phyloP scores from a whole-genome alignment of 2,329 filamentous ascomycete species.

The Colletotrichum eleusines region DNA sequence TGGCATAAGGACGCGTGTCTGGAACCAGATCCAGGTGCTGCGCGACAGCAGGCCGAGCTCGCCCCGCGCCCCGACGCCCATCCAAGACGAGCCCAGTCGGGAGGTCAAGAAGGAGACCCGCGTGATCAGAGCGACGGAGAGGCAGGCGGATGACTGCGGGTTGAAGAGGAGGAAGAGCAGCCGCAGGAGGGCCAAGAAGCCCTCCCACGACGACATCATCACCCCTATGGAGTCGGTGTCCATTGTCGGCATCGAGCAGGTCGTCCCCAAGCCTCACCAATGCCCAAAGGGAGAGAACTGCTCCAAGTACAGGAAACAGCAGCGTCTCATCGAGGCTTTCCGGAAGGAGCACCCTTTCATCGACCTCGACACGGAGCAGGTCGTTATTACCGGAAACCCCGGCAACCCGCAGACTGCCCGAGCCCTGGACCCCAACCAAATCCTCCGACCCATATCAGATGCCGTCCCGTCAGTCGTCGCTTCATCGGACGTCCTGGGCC shows the following conservation, averaged over 20 bases:
- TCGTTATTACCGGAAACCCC: conserved; percentile 83
- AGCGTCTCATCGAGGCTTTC: conserved; percentile 80
- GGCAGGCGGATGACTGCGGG: conserved; percentile 53
- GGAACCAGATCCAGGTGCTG: conserved; percentile 82
- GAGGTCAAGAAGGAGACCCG: conserved; percentile 59
- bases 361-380: conserved; percentile 72
- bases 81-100: conserved; percentile 69
- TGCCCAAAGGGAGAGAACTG: conserved; percentile 91
- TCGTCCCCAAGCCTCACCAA: conserved; percentile 84
- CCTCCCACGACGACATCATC: conserved; percentile 72
- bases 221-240: conserved; percentile 87
- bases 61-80: conserved; percentile 68
- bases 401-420: conserved; percentile 78
- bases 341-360: conserved; percentile 80
- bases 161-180: conserved; percentile 55
- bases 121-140: conserved; percentile 49
- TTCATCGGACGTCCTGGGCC: conserved; percentile 90
- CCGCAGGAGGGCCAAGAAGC: conserved; percentile 54
- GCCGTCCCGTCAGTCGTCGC: conserved; percentile 86
- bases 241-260: conserved; percentile 91
- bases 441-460: conserved; percentile 77
- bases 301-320: conserved; percentile 83
- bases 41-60: conserved; percentile 66
- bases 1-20: conserved; percentile 82
- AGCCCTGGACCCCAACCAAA: conserved; percentile 67